Percentiles rank a stretch among this genome's conserved stretches.
Conservation (phyloP, 148 eudicot species). For the Chenopodium quinoa region DNA sequence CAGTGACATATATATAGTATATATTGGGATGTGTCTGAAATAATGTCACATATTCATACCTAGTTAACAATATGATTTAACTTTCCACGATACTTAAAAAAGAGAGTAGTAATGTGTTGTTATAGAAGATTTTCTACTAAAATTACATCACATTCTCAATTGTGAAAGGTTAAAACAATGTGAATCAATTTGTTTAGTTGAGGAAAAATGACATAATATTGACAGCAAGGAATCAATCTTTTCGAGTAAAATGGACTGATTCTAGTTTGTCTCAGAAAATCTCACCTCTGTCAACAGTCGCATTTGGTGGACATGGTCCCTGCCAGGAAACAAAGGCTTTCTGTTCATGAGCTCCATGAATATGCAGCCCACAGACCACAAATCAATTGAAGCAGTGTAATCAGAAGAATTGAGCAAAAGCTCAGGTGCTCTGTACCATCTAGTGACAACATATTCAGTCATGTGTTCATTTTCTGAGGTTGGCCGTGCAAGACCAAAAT, state of each 20-base stretch:
- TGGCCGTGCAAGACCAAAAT: constrained; percentile 88
- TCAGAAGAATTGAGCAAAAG: constrained; percentile 85
- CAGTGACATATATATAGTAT: background rate
- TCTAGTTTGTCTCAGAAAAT: background rate
- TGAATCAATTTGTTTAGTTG: background rate
- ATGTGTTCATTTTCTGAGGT: constrained; percentile 71
- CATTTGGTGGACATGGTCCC: constrained; percentile 85
- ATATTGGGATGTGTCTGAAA: too few species aligned
- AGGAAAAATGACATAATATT: background rate
- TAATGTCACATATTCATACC: too few species aligned
- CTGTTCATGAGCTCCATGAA: constrained; percentile 90
- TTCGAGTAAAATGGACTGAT: background rate
- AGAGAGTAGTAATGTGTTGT: too few species aligned
- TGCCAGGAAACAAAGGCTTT: constrained; percentile 79
- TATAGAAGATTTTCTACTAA: background rate
- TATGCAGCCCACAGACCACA: constrained; percentile 96
- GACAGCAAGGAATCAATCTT: background rate
- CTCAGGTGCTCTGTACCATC: constrained; percentile 95
- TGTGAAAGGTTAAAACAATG: background rate
- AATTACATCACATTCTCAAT: background rate
- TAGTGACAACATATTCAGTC: constrained; percentile 90
- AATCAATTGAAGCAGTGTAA: constrained; percentile 80
- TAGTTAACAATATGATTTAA: too few species aligned
- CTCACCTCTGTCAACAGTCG: constrained; percentile 78
- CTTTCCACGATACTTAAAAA: background rate